phyloP scores from a whole-genome alignment of 306 rosid genomes.

The Quercus suber region DNA sequence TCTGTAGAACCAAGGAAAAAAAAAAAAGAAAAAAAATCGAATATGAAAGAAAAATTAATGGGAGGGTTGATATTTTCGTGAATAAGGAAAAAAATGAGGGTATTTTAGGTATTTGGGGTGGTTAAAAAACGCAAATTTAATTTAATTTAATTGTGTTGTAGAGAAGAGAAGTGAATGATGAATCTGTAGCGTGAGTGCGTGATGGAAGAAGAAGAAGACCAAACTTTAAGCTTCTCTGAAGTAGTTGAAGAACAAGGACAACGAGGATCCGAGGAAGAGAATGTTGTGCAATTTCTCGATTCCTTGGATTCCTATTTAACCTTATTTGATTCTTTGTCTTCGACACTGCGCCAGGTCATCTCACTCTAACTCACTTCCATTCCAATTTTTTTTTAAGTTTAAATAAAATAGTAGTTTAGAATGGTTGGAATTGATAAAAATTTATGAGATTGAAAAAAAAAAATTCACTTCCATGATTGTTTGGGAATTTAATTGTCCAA shows the following conservation, averaged over 20 bases:
- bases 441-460: background rate
- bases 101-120: too few species aligned
- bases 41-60: too few species aligned
- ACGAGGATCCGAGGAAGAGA: conserved; percentile 30
- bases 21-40: too few species aligned
- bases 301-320: conserved; percentile 56
- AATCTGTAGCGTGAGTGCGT: background rate
- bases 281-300: conserved; percentile 65
- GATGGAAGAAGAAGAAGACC: conserved; percentile 27
- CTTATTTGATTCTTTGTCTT: conserved; percentile 51
- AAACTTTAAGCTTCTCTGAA: conserved; percentile 1
- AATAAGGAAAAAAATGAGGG: too few species aligned
- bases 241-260: conserved; percentile 28
- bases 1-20: too few species aligned
- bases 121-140: too few species aligned
- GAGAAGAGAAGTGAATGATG: background rate
- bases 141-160: background rate
- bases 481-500: too few species aligned
- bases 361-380: background rate
- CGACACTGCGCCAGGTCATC: conserved; percentile 68
- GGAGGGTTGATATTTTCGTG: too few species aligned
- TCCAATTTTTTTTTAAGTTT: background rate
- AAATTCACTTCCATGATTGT: too few species aligned
- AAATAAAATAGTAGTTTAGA: too few species aligned
- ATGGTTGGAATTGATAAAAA: too few species aligned